Evolutionary conservation across 805 yeast genomes (phyloP), one percentile per base, ranked within the genome.

Genomic region (Teunomyces panamensis): DNA sequence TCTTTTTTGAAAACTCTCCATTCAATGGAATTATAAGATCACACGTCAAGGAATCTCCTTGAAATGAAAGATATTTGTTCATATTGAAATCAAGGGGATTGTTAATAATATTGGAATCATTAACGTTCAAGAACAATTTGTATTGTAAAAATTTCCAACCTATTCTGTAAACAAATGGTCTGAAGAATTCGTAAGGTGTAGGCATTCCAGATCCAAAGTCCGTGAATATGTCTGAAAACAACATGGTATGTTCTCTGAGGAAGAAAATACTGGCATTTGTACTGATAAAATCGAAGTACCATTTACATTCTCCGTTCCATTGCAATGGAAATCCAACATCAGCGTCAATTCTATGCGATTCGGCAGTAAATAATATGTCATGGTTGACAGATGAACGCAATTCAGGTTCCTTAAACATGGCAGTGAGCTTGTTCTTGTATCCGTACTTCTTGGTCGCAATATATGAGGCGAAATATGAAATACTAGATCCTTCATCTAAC

Each of bases 311-410:
- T 2, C 89, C 94, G 60, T 91, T 89, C 97, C 97, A 92, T 49
- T 78, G 68, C 34, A 88, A 64, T 0, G 98, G 97, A 52, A 78
- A 83, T 0, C 87, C 82, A 29, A 87, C 67, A 17, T 78, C 78
- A 1, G 85, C 81, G 8, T 68, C 64, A 5, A 90, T 41, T 2
- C 60, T 62, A 57, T 87, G 89, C 8, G 67, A 65, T 17, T 79
- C 77, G 0, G 95, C 86, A 9, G 75, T 72, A 53, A 87, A 78
- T 14, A 90, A 64, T 9, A 89, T 70, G 55, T 89, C 96, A 62
- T 94, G 99, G 55, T 92, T 94, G 1, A 94, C 91, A 48, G 96
- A 87, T 0, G 97, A 74, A 39, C 91, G 68, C 2, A 89, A 63
- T 55, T 87, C 95, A 0, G 87, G 81, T 13, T 72, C 68, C 0